phyloP scores from a whole-genome alignment of 352 stramenopile genomes.

The Globisporangium ultimum region DNA sequence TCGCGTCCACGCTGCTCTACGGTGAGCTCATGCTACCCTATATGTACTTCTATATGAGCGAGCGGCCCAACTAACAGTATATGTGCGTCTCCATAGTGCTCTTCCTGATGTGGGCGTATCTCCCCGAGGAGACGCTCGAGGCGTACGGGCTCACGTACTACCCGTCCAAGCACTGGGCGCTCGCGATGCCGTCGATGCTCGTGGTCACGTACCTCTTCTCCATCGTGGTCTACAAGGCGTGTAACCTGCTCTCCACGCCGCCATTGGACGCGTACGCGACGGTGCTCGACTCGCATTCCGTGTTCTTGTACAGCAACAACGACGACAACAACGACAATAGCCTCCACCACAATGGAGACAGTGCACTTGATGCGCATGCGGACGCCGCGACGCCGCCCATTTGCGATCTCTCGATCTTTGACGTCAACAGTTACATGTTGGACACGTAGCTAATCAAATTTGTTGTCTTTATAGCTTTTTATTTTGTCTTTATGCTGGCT shows the following conservation, averaged over 20 bases:
- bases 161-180: conserved; percentile 87
- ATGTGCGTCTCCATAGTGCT: conserved; percentile 38
- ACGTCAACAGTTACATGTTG: conserved; percentile 57
- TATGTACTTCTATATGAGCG: not conserved
- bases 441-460: not conserved
- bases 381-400: conserved; percentile 68
- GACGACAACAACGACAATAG: not conserved
- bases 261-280: conserved; percentile 75
- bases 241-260: conserved; percentile 78
- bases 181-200: conserved; percentile 83
- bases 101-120: conserved; percentile 87
- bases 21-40: conserved; percentile 25
- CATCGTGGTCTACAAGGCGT: conserved; percentile 76
- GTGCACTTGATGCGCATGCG: conserved; percentile 36
- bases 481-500: conserved; percentile 8
- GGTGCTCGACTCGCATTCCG: conserved; percentile 67
- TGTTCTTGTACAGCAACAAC: no score
- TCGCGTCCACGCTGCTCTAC: conserved; percentile 76
- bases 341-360: conserved; percentile 9
- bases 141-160: conserved; percentile 87
- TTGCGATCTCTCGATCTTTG: conserved; percentile 70
- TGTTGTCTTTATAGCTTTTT: conserved; percentile 13
- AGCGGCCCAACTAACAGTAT: not conserved
- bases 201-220: conserved; percentile 83
- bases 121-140: conserved; percentile 73